phyloP scores from a whole-genome alignment of 306 rosid genomes.

The Prunus padus region DNA sequence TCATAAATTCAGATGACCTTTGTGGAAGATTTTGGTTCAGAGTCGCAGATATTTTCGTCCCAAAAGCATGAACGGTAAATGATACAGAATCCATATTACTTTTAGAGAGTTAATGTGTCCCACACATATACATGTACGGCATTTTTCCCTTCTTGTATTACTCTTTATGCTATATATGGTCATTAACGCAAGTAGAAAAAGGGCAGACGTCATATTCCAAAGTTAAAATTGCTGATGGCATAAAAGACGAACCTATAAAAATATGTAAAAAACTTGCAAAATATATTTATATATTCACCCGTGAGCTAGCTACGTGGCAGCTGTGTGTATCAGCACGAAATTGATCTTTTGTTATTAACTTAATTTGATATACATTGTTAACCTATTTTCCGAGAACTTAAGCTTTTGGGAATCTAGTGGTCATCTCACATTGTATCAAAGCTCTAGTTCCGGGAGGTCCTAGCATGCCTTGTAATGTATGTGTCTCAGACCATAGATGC shows the following conservation, averaged over 20 bases:
- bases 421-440: too few relatives aligned
- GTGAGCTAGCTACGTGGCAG: not conserved
- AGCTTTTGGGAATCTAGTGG: too few relatives aligned
- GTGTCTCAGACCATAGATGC: too few relatives aligned
- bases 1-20: not conserved
- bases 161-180: not conserved
- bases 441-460: too few relatives aligned
- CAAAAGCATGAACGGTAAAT: conserved; percentile 29
- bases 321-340: too few relatives aligned
- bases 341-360: too few relatives aligned
- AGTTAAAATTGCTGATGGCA: not conserved
- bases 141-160: not conserved
- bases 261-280: not conserved
- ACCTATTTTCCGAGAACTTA: too few relatives aligned
- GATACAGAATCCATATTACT: not conserved
- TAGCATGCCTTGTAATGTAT: too few relatives aligned
- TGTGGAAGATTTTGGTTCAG: conserved; percentile 8
- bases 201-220: not conserved
- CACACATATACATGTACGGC: not conserved
- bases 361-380: too few relatives aligned
- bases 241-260: not conserved
- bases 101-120: not conserved
- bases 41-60: conserved; percentile 45
- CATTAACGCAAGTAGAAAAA: not conserved
- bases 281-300: not conserved